These are phyloP conservation scores for Wickerhamomyces bisporus DNA, from an alignment of 805 yeast species.

Conservation along the genomic window DNA sequence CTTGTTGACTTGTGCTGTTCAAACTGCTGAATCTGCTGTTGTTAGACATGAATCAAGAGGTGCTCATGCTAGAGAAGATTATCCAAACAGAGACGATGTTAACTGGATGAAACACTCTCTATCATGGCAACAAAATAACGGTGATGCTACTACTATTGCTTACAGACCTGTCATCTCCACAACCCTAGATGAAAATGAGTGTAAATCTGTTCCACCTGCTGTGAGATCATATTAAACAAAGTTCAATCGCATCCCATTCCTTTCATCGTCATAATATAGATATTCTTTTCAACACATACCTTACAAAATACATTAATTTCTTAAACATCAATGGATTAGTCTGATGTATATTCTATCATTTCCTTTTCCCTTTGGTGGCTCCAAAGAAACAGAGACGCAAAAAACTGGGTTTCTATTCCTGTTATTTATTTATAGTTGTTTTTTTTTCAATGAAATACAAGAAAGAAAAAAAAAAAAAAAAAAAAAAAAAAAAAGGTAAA, in stretches of 20 bases:
- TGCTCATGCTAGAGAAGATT: conserved; percentile 99
- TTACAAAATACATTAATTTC: too few species aligned
- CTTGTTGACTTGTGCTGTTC: conserved; percentile 94
- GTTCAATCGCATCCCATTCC: neutral
- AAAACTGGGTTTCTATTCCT: too few species aligned
- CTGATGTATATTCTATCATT: neutral
- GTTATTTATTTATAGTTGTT: neutral
- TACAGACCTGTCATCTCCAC: conserved; percentile 1
- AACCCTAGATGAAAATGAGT: conserved; percentile 76
- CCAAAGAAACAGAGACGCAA: too few species aligned
- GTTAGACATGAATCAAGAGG: conserved; percentile 47
- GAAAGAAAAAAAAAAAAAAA: neutral
- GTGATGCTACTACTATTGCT: conserved; percentile 55
- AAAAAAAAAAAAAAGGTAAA: too few species aligned
- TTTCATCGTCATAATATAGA: neutral
- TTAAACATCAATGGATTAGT: too few species aligned
- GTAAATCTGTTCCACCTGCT: conserved; percentile 96
- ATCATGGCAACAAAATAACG: conserved; percentile 78
- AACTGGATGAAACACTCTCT: conserved; percentile 98
- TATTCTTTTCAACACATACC: neutral
- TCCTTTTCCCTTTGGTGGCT: neutral
- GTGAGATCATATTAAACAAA: conserved; percentile 76
- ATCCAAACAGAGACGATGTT: conserved; percentile 90
- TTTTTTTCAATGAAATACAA: neutral
- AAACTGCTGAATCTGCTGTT: conserved; percentile 91